These are phyloP conservation scores for Solanum hybrid DNA, from an alignment of 305 asterid species.

Conservation along the genomic window DNA sequence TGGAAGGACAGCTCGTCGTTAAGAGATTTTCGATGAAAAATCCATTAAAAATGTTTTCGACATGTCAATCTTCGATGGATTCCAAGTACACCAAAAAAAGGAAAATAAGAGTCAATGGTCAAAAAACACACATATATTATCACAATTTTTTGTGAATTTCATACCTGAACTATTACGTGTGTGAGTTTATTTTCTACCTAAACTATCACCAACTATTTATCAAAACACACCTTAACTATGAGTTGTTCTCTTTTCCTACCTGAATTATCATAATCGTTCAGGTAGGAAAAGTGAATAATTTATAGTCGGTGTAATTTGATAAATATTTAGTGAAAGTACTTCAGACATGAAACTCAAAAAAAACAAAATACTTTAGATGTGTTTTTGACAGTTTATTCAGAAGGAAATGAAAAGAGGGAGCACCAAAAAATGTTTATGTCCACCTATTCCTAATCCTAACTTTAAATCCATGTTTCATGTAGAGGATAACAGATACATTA, in stretches of 20 bases:
- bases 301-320: no score
- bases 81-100: neutral
- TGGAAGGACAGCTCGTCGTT: neutral
- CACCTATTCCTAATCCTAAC: constrained; percentile 19
- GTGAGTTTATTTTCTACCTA: no score
- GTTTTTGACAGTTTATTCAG: neutral
- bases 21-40: neutral
- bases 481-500: constrained; percentile 41
- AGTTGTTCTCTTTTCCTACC: neutral
- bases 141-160: no score
- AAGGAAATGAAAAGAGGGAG: neutral
- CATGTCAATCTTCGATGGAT: neutral
- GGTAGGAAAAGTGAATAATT: neutral
- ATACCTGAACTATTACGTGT: neutral
- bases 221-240: neutral
- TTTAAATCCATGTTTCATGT: constrained; percentile 49
- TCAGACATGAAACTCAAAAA: no score
- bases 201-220: no score
- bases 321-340: no score
- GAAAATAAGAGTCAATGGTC: neutral
- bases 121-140: no score
- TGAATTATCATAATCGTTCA: neutral
- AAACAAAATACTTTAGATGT: neutral
- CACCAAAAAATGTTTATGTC: neutral
- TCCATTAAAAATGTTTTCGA: neutral